Percentiles rank a stretch among this genome's conserved stretches.
phyloP scores from a whole-genome alignment of 768 basidiomycete genomes.

The Macrolepiota albuminosa region DNA sequence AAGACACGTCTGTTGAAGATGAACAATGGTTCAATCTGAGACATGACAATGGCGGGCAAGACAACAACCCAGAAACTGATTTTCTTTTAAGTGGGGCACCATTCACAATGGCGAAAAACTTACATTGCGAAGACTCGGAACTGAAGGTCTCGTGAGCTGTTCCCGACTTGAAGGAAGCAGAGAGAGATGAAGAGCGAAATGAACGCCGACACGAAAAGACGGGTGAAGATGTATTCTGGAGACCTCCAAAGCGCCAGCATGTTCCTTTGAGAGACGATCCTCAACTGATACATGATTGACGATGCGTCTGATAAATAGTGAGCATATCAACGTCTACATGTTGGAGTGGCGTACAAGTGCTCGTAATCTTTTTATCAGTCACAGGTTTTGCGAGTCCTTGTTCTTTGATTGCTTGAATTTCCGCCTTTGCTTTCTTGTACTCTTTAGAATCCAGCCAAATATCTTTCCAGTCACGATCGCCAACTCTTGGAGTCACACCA shows the following conservation, averaged over 20 bases:
- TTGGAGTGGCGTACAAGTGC: conserved; percentile 38
- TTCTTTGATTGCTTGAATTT: conserved; percentile 44
- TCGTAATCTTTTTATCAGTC: conserved; percentile 33
- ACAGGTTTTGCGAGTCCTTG: conserved; percentile 40
- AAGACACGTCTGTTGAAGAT: conserved; percentile 60
- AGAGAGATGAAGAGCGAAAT: conserved; percentile 70
- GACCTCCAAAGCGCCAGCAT: conserved; percentile 75
- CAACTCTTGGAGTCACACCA: conserved; percentile 66
- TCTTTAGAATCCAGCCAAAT: conserved; percentile 78
- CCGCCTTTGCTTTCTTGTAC: conserved; percentile 31
- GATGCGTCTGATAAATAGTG: conserved; percentile 55
- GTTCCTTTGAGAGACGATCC: conserved; percentile 61
- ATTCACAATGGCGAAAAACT: conserved; percentile 17
- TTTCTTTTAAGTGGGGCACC: not conserved
- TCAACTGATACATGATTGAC: conserved; percentile 69
- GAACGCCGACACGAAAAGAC: conserved; percentile 71
- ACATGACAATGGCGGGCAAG: conserved; percentile 71
- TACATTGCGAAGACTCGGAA: conserved; percentile 80
- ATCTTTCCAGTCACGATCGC: conserved; percentile 81
- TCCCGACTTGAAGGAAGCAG: conserved; percentile 73
- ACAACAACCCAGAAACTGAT: conserved; percentile 61
- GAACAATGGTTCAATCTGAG: conserved; percentile 81
- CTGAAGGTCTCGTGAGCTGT: conserved; percentile 61
- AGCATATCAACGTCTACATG: not conserved
- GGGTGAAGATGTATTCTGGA: conserved; percentile 81